phyloP scores from a whole-genome alignment of 768 basidiomycete species.

The Naganishia antarctica region DNA sequence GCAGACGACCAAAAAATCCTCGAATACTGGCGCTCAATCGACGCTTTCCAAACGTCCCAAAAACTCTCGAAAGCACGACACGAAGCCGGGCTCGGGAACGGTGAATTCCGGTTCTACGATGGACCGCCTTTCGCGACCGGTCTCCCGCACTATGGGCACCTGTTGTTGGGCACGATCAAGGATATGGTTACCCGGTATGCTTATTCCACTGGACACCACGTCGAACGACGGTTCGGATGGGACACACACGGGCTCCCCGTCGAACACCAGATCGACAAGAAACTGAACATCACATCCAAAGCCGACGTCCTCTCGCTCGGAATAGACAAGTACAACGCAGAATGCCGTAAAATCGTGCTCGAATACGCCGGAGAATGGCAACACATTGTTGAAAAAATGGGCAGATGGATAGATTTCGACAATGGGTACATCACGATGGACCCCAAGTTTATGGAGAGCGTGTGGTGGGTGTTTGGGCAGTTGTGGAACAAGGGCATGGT shows the following conservation, averaged over 20 bases:
- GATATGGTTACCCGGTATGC: conserved; percentile 97
- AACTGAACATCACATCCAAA: conserved; percentile 80
- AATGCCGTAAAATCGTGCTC: conserved; percentile 96
- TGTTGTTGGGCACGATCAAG: conserved; percentile 63
- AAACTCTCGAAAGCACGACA: conserved; percentile 55
- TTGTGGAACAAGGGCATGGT: conserved; percentile 89
- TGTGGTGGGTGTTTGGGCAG: conserved; percentile 97
- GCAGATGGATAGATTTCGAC: conserved; percentile 99
- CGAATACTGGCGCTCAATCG: conserved; percentile 88
- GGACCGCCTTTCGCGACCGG: conserved; percentile 97
- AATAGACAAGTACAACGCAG: conserved; percentile 93
- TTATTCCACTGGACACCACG: conserved; percentile 84
- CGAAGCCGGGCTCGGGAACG: conserved; percentile 58
- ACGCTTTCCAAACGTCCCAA: conserved; percentile 91
- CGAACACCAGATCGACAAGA: conserved; percentile 99
- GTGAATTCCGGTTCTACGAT: conserved; percentile 87
- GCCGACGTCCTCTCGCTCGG: conserved; percentile 93
- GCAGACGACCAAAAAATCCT: conserved; percentile 65
- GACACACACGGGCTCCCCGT: conserved; percentile 98
- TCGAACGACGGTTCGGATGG: conserved; percentile 93
- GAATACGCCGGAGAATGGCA: conserved; percentile 93
- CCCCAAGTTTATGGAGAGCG: conserved; percentile 87
- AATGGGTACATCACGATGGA: conserved; percentile 99
- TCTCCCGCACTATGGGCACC: conserved; percentile 89
- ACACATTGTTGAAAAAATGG: conserved; percentile 90